Percentiles rank a stretch among this genome's conserved stretches.
Evolutionary conservation across 352 stramenopile species (phyloP).

Genomic region (Phytophthora rubi): DNA sequence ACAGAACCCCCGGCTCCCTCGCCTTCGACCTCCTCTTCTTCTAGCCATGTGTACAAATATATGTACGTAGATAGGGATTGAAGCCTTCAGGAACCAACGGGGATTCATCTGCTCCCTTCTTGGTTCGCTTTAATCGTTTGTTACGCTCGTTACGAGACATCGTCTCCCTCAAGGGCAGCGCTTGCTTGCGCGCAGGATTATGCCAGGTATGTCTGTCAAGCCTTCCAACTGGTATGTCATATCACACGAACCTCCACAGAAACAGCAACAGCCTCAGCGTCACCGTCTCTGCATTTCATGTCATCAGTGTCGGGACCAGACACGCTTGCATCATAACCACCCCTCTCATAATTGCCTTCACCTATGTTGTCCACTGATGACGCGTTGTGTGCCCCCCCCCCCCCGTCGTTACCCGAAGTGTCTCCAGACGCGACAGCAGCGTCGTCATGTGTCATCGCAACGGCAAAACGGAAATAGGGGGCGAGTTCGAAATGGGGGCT

Average conservation of each 20-base stretch:
- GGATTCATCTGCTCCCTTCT: background rate
- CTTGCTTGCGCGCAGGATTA: background rate
- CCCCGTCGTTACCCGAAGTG: too few relatives aligned
- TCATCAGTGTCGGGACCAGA: background rate
- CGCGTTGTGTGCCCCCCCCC: too few relatives aligned
- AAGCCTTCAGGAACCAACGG: constrained; percentile 3
- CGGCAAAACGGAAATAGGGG: too few relatives aligned
- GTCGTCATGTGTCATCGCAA: too few relatives aligned
- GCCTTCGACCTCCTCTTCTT: background rate
- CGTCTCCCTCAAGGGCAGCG: background rate
- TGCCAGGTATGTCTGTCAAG: background rate
- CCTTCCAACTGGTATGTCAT: background rate
- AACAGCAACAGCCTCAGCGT: too few relatives aligned
- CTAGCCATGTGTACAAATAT: constrained; percentile 20
- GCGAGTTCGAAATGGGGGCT: too few relatives aligned
- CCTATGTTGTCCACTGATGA: too few relatives aligned
- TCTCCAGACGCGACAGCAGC: too few relatives aligned
- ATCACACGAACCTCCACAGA: too few relatives aligned
- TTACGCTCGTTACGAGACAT: background rate
- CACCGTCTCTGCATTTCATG: too few relatives aligned
- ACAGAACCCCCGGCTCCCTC: constrained; percentile 9
- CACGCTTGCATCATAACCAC: too few relatives aligned
- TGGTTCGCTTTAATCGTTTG: background rate
- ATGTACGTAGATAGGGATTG: constrained; percentile 10
- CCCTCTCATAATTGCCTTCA: too few relatives aligned